These are phyloP conservation scores for Ustilago tritici DNA, from an alignment of 1,284 basidiomycete species.

Conservation along the genomic window DNA sequence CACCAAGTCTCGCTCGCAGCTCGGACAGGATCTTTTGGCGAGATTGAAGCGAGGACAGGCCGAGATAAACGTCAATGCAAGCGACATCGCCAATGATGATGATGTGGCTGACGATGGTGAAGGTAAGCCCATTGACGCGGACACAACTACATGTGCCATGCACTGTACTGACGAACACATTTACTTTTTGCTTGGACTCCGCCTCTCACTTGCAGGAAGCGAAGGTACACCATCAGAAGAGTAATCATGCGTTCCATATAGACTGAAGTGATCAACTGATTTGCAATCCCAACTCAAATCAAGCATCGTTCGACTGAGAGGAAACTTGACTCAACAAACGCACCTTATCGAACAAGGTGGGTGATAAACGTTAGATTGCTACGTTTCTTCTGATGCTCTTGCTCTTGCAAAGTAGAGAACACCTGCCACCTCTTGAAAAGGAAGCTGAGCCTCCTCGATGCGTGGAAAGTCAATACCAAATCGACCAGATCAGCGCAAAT, in stretches of 20 bases:
- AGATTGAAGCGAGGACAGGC: constrained; percentile 54
- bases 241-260: not conserved
- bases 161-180: not conserved
- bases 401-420: not conserved
- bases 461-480: not conserved
- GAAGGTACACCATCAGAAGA: constrained; percentile 54
- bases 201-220: constrained; percentile 24
- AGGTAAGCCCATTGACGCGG: constrained; percentile 20
- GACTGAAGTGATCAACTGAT: not conserved
- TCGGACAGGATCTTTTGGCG: constrained; percentile 55
- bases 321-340: not conserved
- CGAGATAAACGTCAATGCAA: constrained; percentile 45
- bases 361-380: not conserved
- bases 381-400: not conserved
- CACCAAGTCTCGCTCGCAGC: constrained; percentile 41
- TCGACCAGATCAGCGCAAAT: constrained; percentile 15
- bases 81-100: constrained; percentile 55
- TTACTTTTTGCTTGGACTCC: too few relatives aligned
- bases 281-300: not conserved
- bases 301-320: too few relatives aligned
- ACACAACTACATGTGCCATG: not conserved
- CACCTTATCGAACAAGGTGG: not conserved
- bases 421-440: too few relatives aligned
- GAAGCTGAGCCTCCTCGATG: not conserved
- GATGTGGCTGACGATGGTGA: constrained; percentile 40